Percentiles rank a stretch among this genome's conserved stretches.
Conservation (phyloP, 1,139 yeast species). For the Insectozyma bohioensis region DNA sequence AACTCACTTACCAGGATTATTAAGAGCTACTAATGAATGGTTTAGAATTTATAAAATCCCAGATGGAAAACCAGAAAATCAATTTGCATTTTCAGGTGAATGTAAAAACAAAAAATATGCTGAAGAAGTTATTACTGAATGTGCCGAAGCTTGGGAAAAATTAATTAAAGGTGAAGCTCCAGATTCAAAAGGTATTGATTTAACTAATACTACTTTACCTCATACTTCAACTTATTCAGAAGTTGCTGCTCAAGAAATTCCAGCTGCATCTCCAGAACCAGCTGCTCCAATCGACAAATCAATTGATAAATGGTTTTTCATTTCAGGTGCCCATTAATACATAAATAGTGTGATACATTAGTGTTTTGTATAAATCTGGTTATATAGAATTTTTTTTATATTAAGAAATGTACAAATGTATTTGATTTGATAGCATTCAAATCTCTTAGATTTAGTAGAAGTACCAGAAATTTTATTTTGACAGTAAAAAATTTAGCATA, state of each 20-base stretch:
- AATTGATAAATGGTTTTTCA: slow-evolving; percentile 98
- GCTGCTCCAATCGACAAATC: slow-evolving; percentile 97
- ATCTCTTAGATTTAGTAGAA: too few species aligned
- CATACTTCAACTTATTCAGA: slow-evolving; percentile 53
- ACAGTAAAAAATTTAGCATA: too few species aligned
- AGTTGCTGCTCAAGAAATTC: slow-evolving; percentile 52
- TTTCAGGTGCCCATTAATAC: slow-evolving; percentile 74
- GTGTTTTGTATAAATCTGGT: too few species aligned
- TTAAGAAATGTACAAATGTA: too few species aligned
- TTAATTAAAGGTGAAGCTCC: slow-evolving; percentile 56
- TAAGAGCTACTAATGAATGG: slow-evolving; percentile 88
- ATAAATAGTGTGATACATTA: too few species aligned
- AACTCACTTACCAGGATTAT: slow-evolving; percentile 76
- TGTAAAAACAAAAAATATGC: slow-evolving; percentile 73
- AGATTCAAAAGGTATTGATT: slow-evolving; percentile 54
- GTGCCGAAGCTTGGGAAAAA: slow-evolving; percentile 76
- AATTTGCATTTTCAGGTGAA: slow-evolving; percentile 82
- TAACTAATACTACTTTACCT: slow-evolving; percentile 72
- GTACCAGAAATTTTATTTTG: too few species aligned
- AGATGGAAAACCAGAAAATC: slow-evolving; percentile 86
- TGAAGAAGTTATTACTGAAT: slow-evolving; percentile 66
- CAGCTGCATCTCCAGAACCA: slow-evolving; percentile 67
- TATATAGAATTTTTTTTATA: too few species aligned
- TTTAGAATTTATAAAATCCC: slow-evolving; percentile 95
- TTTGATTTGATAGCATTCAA: background rate